Base-by-base conservation (phyloP, 768 basidiomycete species). In the Multifurca ochricompacta region DNA sequence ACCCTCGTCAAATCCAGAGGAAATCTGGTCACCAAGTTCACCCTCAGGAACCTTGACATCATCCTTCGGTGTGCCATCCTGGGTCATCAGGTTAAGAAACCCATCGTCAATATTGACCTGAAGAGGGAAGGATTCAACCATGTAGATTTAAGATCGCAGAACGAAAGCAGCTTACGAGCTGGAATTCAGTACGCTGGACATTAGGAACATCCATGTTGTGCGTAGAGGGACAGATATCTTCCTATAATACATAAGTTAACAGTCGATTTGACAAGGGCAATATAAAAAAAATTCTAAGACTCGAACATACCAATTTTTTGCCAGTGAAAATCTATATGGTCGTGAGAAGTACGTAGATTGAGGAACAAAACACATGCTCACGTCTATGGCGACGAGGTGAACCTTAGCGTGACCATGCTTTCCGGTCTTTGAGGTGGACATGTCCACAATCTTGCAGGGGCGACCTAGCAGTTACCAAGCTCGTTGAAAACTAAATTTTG, bases 381-480 rank as follows among this genome's bases (percentile, higher is more conserved):
- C 94, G 74, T 99, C 96, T 69, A 91, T 89, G 69, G 84, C 96
- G 64, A 97, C 82, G 60, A 99, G 81, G 74, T 98, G 93, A 68
- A 98, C 96, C 76, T 98, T 99, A 72, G 96, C 95, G 77, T 99
- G 95, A 66, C 95, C 95, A 78, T 98, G 95, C 83, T 98, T 98
- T 66, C 95, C 94, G 44, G 93, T 95, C 83, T 60, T 62, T 8
- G 61, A 62, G 35, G 60, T 61, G 32, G 60, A 61, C 60, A 61
- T 61, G 23, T 61, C 60, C 7, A 61, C 60, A 39, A 61, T 61
- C 54, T 61, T 61, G 60, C 60, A 61, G 42, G 60, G 60, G 36
- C 60, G 60, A 43, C 58, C 60, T 61, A 18, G 19, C 27, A 34
- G 16, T 11, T 11, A 37, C 7, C 28, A 18, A 49, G 19, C 42